A percentile compares a stretch with the other conserved stretches of the same genome.
phyloP scores from a whole-genome alignment of 106 monocot species.

The Hemerocallis citrina region DNA sequence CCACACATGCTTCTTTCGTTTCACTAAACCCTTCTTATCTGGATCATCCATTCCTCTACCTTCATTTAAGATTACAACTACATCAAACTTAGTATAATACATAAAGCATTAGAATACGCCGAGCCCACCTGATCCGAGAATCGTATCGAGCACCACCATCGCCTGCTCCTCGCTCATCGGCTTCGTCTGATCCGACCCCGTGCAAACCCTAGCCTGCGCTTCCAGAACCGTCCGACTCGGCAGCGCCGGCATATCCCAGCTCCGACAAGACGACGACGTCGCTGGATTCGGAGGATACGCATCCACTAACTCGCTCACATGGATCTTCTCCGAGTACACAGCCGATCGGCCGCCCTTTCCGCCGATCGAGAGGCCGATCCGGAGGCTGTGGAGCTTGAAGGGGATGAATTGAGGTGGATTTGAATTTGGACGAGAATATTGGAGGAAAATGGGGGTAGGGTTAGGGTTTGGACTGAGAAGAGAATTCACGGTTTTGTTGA shows the following conservation, averaged over 20 bases:
- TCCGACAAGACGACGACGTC: constrained; percentile 61
- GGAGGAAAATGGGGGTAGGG: constrained; percentile 11
- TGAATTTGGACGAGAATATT: not conserved
- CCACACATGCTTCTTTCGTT: no score
- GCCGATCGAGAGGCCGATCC: not conserved
- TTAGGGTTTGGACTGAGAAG: constrained; percentile 16
- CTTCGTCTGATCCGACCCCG: constrained; percentile 87
- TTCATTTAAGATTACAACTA: no score
- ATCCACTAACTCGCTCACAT: constrained; percentile 21
- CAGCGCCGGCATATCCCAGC: constrained; percentile 35
- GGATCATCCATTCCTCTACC: no score
- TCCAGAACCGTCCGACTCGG: constrained; percentile 83
- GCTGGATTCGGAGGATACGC: constrained; percentile 35
- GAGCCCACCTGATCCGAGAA: constrained; percentile 78
- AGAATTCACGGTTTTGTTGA: constrained; percentile 31
- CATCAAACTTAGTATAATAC: no score
- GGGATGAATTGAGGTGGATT: constrained; percentile 1
- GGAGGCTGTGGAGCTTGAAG: not conserved
- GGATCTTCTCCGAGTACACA: constrained; percentile 15
- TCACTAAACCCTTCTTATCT: no score
- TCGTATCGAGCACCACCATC: constrained; percentile 71
- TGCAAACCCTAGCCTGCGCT: constrained; percentile 85
- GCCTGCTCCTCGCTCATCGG: constrained; percentile 79
- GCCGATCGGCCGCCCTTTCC: not conserved
- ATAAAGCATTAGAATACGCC: no score